Evolutionary conservation across 495 filamentous ascomycete genomes (phyloP).

Genomic region (Aspergillus homomorphus): DNA sequence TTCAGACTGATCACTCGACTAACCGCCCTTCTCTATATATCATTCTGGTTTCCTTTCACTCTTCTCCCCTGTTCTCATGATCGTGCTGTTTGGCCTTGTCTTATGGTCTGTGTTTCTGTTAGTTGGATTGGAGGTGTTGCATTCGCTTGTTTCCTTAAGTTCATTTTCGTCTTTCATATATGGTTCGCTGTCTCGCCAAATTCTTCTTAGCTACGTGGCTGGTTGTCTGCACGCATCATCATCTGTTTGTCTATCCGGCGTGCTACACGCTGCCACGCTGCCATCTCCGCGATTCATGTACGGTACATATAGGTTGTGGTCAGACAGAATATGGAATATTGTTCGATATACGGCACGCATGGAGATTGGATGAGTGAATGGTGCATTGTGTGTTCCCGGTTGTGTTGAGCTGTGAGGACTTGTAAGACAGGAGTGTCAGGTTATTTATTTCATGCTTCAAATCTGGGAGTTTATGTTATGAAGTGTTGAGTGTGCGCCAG

Average conservation of each 20-base stretch:
- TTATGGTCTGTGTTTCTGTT: constrained; percentile 2
- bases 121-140: constrained; percentile 2
- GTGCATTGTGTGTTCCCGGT: too few species aligned
- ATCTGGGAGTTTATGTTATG: too few species aligned
- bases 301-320: constrained; percentile 13
- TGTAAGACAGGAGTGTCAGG: too few species aligned
- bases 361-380: too few species aligned
- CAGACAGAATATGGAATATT: constrained; percentile 3
- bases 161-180: background rate
- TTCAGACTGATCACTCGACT: background rate
- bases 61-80: background rate
- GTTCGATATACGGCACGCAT: background rate
- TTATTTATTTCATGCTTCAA: too few species aligned
- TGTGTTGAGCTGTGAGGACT: too few species aligned
- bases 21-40: background rate
- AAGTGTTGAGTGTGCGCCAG: too few species aligned
- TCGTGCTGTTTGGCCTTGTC: background rate
- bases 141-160: constrained; percentile 1
- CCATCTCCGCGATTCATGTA: constrained; percentile 10
- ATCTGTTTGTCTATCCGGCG: background rate
- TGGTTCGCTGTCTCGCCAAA: background rate
- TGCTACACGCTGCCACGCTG: background rate
- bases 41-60: background rate
- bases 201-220: background rate
- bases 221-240: background rate